Evolutionary conservation across 106 monocot genomes (phyloP), one percentile per base, ranked within the genome.

Genomic region (Dendrobium huoshanense): DNA sequence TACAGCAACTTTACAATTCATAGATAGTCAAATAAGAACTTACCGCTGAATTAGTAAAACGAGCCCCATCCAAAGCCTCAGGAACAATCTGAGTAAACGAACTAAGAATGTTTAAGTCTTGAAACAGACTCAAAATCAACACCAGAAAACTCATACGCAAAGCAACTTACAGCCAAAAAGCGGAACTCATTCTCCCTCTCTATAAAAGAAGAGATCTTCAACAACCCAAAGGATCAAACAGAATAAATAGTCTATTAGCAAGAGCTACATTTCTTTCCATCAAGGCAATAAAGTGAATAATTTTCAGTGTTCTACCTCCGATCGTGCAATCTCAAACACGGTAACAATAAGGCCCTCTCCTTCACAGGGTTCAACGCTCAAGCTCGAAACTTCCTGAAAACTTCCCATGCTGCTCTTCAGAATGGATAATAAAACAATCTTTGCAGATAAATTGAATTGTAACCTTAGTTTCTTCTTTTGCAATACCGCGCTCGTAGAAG

Each of bases 401-500:
- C 67, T 41, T 73, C 55, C 55, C 70, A 72, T 27, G 17, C 17
- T 27, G 25, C 18, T 37, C 20, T 72, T 33, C 16, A 64, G 17
- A 47, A 42, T 80, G 75, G 68, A 18, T 79, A 67, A 13, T 70
- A 42, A 78, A 79, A 40, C 37, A 79, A 58, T 45, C 11, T 68
- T 15, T 1, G 64, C 19, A 20, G 41, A 75, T 82, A 49, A 13
- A 44, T 10, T 75, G 24, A 55, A 31, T 77, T 64, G 9, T 73
- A 51, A 96, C 96, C 91, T 90, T 86, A 54, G 93, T 99, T 78
- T 93, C 87, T 73, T 72, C 84, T 42, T 86, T 90, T 40, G 95
- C 95, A 72, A 99, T 99, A 56, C 95, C 93, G 4, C 95, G 92
- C 77, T 99, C 91, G 81, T 87, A 99, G 86, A 99, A 99, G 29